phyloP scores from a whole-genome alignment of 176 grass and related monocot genomes.

The Zoysia pacifica region DNA sequence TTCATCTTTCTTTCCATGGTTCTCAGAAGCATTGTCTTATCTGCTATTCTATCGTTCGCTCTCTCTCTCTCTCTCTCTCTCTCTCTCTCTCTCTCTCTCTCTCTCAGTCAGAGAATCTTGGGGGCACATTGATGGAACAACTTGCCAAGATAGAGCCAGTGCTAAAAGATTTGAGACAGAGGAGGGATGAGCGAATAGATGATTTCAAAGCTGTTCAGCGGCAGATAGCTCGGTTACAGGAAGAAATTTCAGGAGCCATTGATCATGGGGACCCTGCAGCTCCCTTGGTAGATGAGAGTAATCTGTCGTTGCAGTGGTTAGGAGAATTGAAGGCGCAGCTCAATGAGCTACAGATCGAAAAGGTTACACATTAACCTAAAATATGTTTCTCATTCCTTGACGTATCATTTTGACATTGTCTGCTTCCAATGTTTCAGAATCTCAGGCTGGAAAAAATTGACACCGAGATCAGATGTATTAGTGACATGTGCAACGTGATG shows the following conservation, averaged over 20 bases:
- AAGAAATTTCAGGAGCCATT: slow-evolving; percentile 71
- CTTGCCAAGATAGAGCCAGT: slow-evolving; percentile 64
- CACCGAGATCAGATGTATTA: slow-evolving; percentile 51
- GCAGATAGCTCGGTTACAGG: slow-evolving; percentile 58
- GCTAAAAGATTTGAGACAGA: slow-evolving; percentile 63
- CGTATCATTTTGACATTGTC: slow-evolving; percentile 17
- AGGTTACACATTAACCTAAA: slow-evolving; percentile 44
- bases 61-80: slow-evolving; percentile 12
- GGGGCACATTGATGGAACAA: slow-evolving; percentile 69
- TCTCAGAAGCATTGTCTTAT: slow-evolving; percentile 13
- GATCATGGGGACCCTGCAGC: slow-evolving; percentile 47
- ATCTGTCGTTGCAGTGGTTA: slow-evolving; percentile 62
- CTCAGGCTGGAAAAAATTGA: slow-evolving; percentile 71
- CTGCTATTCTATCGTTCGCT: background rate
- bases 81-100: slow-evolving; percentile 15
- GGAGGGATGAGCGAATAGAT: slow-evolving; percentile 64
- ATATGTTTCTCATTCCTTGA: background rate
- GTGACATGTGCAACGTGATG: slow-evolving; percentile 70
- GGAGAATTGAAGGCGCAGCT: slow-evolving; percentile 62
- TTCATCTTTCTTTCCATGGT: background rate
- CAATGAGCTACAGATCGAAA: slow-evolving; percentile 72
- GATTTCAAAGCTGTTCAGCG: slow-evolving; percentile 58
- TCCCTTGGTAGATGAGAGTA: slow-evolving; percentile 59
- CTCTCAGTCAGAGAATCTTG: slow-evolving; percentile 65
- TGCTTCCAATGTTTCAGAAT: slow-evolving; percentile 57